Percentiles rank a stretch among this genome's conserved stretches.
phyloP scores from a whole-genome alignment of 2,329 filamentous ascomycete species.

The Apiospora kogelbergensis region DNA sequence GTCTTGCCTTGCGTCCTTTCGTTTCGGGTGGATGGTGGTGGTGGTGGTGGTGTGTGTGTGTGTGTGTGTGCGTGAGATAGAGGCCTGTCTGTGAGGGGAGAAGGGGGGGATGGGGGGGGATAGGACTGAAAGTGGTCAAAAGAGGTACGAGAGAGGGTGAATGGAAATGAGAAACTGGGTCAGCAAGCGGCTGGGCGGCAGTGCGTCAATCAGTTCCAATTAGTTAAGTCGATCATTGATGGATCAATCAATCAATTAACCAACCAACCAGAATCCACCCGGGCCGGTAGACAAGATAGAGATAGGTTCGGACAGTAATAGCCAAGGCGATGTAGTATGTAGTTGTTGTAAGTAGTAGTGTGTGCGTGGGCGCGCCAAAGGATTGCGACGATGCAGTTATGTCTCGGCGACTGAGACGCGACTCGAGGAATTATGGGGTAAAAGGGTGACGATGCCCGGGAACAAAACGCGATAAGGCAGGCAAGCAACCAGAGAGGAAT shows the following conservation, averaged over 20 bases:
- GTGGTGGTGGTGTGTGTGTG: neutral
- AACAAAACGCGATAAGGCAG: constrained; percentile 4
- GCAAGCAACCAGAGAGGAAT: constrained; percentile 9
- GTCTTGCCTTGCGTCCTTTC: constrained; percentile 7
- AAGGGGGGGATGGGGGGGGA: neutral
- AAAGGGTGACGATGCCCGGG: constrained; percentile 2
- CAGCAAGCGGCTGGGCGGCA: constrained; percentile 6
- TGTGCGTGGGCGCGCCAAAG: constrained; percentile 1
- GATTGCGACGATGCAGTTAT: constrained; percentile 10
- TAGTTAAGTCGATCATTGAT: constrained; percentile 5
- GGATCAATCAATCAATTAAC: constrained; percentile 2
- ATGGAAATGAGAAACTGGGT: constrained; percentile 7
- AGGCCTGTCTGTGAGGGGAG: neutral
- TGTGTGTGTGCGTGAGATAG: neutral
- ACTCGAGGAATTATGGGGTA: constrained; percentile 10
- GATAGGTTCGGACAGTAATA: constrained; percentile 2
- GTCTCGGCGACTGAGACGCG: constrained; percentile 8
- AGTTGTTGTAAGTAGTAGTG: no score
- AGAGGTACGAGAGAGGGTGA: neutral
- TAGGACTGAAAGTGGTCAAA: neutral
- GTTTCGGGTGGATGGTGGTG: neutral
- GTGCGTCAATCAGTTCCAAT: constrained; percentile 6
- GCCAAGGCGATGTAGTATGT: neutral
- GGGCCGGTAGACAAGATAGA: neutral
- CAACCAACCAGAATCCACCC: neutral